These are phyloP conservation scores for Aspergillus ibericus DNA, from an alignment of 2,329 filamentous ascomycete species.

Conservation along the genomic window DNA sequence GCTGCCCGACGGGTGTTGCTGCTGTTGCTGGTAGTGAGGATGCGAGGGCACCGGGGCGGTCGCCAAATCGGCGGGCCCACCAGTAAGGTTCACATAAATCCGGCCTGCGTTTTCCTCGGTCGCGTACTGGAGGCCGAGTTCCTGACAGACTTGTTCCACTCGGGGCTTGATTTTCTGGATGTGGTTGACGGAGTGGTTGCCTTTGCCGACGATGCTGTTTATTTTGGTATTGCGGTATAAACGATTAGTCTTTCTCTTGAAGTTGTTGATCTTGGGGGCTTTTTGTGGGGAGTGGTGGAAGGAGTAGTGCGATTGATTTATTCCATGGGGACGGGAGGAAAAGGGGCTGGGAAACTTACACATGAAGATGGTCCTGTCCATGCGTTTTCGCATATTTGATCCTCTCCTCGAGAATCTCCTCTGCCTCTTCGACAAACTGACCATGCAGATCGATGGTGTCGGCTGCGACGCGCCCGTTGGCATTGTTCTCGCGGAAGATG, in stretches of 20 bases:
- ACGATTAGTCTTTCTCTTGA: background rate
- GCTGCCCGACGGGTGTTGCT: background rate
- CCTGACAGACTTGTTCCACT: constrained; percentile 80
- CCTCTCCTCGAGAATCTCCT: constrained; percentile 81
- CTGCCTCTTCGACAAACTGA: constrained; percentile 91
- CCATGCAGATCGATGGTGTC: constrained; percentile 95
- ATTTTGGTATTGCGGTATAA: background rate
- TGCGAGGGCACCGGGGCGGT: constrained; percentile 35
- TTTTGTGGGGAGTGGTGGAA: background rate
- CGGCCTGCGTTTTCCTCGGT: constrained; percentile 88
- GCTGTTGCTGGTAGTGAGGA: constrained; percentile 39
- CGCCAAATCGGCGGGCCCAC: constrained; percentile 60
- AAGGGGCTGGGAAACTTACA: constrained; percentile 49
- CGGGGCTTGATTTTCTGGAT: constrained; percentile 95
- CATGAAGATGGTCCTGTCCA: constrained; percentile 81
- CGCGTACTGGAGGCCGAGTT: constrained; percentile 76
- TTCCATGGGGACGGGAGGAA: background rate
- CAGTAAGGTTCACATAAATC: constrained; percentile 83
- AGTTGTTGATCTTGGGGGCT: background rate
- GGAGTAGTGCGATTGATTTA: background rate
- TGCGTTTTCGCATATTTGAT: constrained; percentile 73
- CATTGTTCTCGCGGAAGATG: constrained; percentile 96
- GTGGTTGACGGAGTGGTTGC: constrained; percentile 78
- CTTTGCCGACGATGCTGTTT: constrained; percentile 80
- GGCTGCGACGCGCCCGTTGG: constrained; percentile 66